A percentile compares a stretch with the other conserved stretches of the same genome.
Evolutionary conservation across 2,329 filamentous ascomycete species (phyloP).

Genomic region (Colletotrichum melonis): DNA sequence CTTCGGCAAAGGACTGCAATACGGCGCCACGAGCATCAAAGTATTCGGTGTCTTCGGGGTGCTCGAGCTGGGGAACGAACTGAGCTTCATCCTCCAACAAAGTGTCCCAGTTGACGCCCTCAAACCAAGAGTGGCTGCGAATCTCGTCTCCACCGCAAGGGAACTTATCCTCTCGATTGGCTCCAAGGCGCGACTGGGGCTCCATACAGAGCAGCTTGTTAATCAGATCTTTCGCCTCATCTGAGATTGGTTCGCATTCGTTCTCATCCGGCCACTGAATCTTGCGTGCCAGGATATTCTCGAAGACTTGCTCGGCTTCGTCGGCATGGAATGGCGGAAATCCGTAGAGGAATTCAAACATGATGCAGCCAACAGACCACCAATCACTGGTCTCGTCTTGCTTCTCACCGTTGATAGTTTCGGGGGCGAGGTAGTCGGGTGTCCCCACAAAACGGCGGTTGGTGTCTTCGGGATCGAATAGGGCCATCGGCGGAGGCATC

Average conservation of each 20-base stretch:
- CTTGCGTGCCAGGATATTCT: constrained; percentile 90
- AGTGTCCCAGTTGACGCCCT: constrained; percentile 87
- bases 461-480: constrained; percentile 95
- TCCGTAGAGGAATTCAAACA: constrained; percentile 96
- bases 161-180: constrained; percentile 86
- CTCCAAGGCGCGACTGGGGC: constrained; percentile 83
- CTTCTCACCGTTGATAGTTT: constrained; percentile 94
- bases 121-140: constrained; percentile 88
- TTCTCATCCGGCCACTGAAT: constrained; percentile 93
- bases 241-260: constrained; percentile 79
- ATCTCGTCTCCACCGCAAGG: constrained; percentile 91
- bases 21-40: constrained; percentile 94
- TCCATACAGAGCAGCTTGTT: constrained; percentile 90
- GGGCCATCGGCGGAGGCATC: constrained; percentile 91
- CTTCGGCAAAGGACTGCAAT: constrained; percentile 90
- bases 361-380: constrained; percentile 99
- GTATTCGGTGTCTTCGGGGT: constrained; percentile 97
- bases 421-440: constrained; percentile 95
- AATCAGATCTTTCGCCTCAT: constrained; percentile 93
- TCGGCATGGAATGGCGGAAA: constrained; percentile 92
- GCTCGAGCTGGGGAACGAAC: constrained; percentile 91
- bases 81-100: constrained; percentile 95
- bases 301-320: constrained; percentile 93
- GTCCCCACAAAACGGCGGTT: constrained; percentile 95
- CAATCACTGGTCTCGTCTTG: constrained; percentile 99